phyloP scores from a whole-genome alignment of 2,329 filamentous ascomycete species.

The Talaromyces sp. region DNA sequence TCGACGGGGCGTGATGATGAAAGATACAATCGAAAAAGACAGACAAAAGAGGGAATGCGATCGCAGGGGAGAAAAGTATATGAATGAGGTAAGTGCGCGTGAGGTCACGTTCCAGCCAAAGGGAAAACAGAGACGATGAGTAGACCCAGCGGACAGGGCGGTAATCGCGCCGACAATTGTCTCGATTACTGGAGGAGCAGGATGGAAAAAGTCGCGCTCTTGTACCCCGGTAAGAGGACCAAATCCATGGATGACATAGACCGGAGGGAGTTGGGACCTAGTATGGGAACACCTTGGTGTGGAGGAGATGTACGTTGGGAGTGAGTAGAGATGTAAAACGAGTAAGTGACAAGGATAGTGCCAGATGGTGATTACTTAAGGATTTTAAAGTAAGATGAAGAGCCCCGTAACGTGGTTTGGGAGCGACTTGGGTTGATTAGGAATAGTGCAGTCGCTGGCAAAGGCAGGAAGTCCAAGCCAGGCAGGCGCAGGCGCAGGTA shows the following conservation, averaged over 20 bases:
- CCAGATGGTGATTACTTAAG: slow-evolving; percentile 7
- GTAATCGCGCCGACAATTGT: slow-evolving; percentile 2
- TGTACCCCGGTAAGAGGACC: slow-evolving; percentile 10
- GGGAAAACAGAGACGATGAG: not conserved
- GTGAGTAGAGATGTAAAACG: not conserved
- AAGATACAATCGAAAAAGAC: not conserved
- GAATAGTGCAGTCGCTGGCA: not conserved
- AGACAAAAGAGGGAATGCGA: not conserved
- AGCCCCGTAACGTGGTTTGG: slow-evolving; percentile 10
- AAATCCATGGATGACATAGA: slow-evolving; percentile 12
- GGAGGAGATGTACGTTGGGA: not conserved
- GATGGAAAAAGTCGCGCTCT: slow-evolving; percentile 9
- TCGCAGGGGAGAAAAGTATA: not conserved
- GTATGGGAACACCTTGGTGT: not conserved
- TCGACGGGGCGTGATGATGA: not conserved
- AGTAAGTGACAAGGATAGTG: not conserved
- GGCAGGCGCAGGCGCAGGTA: slow-evolving; percentile 2
- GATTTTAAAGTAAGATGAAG: slow-evolving; percentile 8
- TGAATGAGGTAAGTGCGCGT: not conserved
- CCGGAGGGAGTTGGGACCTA: not conserved
- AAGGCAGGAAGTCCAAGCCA: not conserved
- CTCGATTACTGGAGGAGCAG: not conserved
- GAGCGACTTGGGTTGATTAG: not conserved
- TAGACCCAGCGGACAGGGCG: slow-evolving; percentile 8
- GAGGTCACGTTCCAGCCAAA: not conserved